phyloP scores from a whole-genome alignment of 2,329 filamentous ascomycete species.

The Hypoxylon sp. region DNA sequence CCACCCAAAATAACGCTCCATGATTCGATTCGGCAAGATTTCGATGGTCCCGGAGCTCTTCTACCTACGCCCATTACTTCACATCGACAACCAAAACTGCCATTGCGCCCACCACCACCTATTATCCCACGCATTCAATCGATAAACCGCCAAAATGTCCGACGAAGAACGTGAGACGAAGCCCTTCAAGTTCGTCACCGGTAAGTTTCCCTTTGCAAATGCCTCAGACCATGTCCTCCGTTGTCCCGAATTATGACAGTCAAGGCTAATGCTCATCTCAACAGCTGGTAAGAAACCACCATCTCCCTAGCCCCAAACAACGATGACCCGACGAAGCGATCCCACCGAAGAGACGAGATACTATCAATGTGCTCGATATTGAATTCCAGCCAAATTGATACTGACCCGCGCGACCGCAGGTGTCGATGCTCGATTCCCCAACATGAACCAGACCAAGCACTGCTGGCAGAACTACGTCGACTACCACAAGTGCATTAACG shows the following conservation, averaged over 20 bases:
- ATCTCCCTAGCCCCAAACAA: neutral
- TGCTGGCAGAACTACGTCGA: conserved; percentile 99
- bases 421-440: conserved; percentile 99
- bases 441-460: conserved; percentile 99
- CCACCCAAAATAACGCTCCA: conserved; percentile 33
- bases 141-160: conserved; percentile 80
- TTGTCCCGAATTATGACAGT: conserved; percentile 45
- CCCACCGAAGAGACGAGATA: conserved; percentile 13
- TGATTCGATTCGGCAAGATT: conserved; percentile 39
- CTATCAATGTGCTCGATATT: conserved; percentile 1
- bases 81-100: conserved; percentile 44
- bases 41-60: conserved; percentile 5
- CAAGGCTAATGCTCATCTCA: conserved; percentile 32
- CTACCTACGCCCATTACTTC: conserved; percentile 12
- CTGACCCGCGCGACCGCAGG: conserved; percentile 65
- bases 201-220: conserved; percentile 66
- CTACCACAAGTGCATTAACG: conserved; percentile 99
- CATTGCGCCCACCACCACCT: conserved; percentile 52
- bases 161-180: conserved; percentile 91
- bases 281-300: conserved; percentile 47
- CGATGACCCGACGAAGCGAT: conserved; percentile 2
- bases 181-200: conserved; percentile 99
- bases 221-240: conserved; percentile 44
- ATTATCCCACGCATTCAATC: conserved; percentile 45
- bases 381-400: conserved; percentile 1